These are phyloP conservation scores for Cyberlindnera saturnus DNA, from an alignment of 805 yeast species.

Conservation along the genomic window DNA sequence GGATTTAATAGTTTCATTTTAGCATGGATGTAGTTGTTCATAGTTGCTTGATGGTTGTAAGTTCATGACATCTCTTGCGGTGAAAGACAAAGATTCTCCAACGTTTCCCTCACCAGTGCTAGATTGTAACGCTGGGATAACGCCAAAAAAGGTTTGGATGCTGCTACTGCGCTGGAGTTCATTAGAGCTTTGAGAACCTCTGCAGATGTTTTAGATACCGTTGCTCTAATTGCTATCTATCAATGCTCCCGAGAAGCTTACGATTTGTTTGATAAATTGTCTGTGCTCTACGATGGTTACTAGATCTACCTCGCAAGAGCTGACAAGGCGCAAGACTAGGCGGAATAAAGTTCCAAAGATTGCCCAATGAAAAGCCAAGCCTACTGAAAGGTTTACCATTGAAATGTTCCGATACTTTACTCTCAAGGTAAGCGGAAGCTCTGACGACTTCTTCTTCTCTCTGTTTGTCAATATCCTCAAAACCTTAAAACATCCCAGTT, in stretches of 20 bases:
- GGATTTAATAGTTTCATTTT: no score
- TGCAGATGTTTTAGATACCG: slow-evolving; percentile 40
- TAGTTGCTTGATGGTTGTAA: no score
- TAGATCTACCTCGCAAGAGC: slow-evolving; percentile 50
- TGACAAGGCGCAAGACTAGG: slow-evolving; percentile 40
- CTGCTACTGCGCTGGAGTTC: slow-evolving; percentile 56
- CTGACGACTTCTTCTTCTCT: slow-evolving; percentile 53
- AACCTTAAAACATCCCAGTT: slow-evolving; percentile 50
- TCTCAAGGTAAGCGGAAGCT: slow-evolving; percentile 43
- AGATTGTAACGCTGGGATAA: slow-evolving; percentile 50
- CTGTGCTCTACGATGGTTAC: slow-evolving; percentile 48
- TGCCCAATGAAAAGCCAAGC: slow-evolving; percentile 41
- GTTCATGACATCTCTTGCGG: no score
- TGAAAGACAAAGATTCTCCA: no score
- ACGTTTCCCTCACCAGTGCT: slow-evolving; percentile 20
- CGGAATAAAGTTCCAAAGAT: slow-evolving; percentile 48
- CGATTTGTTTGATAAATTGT: slow-evolving; percentile 47
- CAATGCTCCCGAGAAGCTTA: slow-evolving; percentile 54
- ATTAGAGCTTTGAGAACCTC: slow-evolving; percentile 47
- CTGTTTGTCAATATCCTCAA: slow-evolving; percentile 35
- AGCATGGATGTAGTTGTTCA: no score
- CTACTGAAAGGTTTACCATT: slow-evolving; percentile 44
- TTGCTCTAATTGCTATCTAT: slow-evolving; percentile 57
- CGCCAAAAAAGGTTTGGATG: slow-evolving; percentile 61
- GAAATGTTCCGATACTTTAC: slow-evolving; percentile 45